Base-by-base conservation (phyloP, 176 grass and related monocot species). In the Carex pumila region DNA sequence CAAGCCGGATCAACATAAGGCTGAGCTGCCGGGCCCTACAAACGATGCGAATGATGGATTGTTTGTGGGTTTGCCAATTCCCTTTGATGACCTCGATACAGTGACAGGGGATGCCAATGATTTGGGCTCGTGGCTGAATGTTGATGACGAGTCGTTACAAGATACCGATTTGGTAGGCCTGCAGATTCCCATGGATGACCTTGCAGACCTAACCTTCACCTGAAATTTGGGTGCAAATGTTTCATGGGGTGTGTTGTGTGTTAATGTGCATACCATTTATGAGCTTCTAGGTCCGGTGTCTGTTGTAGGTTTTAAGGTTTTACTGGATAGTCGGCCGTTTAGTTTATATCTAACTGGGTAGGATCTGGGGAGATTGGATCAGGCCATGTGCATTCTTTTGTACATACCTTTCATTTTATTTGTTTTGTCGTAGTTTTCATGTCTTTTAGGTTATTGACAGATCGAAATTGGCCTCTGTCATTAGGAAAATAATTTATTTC, bases 351-450 rank as follows among this genome's bases (percentile, higher is more conserved):
- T 66, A 83, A 66, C 58, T 83, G 62, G 81, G 22, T 83, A 66
- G 81, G 81, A 69, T 66, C 12, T 29, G 5, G 19, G 61, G 61
- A 18, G 32, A 17, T 83, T 83, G 79, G 52, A 56, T 61, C n/a
- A 66, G 62, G 59, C 59, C 41, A 67, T 65, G 80, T 64, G 43
- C 81, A 83, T 83, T 83, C 81, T 83, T 83, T 83, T 83, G 81
- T 83, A 83, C 36, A 83, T 83, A 63, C 41, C 43, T 65, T 66
- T 56, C 34, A 66, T 68, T 83, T 78, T 57, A 78, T 78, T 77
- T 75, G 71, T 75, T 41, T 71, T 32, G 50, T 57, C 34, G 73
- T 78, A 78, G 73, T 57, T 68, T 52, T 64, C 29, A 30, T 45
- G 14, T 54, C 21, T 21, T 83, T 66, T 83, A 83, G 62, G 36